A percentile compares a stretch with the other conserved stretches of the same genome.
These are phyloP conservation scores for Leccinellum rugosiceps DNA, from an alignment of 768 basidiomycete species.

Conservation along the genomic window DNA sequence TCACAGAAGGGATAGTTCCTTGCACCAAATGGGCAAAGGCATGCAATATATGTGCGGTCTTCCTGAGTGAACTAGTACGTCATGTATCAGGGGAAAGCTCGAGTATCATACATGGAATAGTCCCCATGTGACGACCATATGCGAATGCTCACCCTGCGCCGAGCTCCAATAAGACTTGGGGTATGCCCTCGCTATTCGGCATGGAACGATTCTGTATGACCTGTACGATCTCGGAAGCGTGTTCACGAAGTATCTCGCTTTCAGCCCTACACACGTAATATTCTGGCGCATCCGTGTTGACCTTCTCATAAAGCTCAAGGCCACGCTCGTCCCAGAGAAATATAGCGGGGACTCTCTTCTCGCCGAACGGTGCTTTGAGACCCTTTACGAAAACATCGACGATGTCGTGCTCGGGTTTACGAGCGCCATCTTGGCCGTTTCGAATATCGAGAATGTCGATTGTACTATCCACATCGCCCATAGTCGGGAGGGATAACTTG, in stretches of 20 bases:
- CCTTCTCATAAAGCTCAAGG: constrained; percentile 78
- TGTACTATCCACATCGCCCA: constrained; percentile 19
- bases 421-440: constrained; percentile 2
- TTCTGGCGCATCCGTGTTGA: constrained; percentile 64
- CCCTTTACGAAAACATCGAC: constrained; percentile 49
- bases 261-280: constrained; percentile 93
- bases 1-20: constrained; percentile 48
- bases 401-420: constrained; percentile 31
- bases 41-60: constrained; percentile 80
- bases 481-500: neutral
- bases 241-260: constrained; percentile 72
- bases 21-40: constrained; percentile 62
- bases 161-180: constrained; percentile 78
- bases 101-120: too few species aligned
- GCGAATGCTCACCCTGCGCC: constrained; percentile 79
- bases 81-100: neutral
- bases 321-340: constrained; percentile 86
- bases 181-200: constrained; percentile 18
- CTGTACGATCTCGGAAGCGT: constrained; percentile 71
- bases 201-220: constrained; percentile 52
- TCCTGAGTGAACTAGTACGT: constrained; percentile 73
- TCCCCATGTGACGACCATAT: too few species aligned
- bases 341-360: constrained; percentile 75
- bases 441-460: constrained; percentile 25
- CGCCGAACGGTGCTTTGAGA: constrained; percentile 49